phyloP scores from a whole-genome alignment of 352 stramenopile species.

The Globisporangium radiosum region DNA sequence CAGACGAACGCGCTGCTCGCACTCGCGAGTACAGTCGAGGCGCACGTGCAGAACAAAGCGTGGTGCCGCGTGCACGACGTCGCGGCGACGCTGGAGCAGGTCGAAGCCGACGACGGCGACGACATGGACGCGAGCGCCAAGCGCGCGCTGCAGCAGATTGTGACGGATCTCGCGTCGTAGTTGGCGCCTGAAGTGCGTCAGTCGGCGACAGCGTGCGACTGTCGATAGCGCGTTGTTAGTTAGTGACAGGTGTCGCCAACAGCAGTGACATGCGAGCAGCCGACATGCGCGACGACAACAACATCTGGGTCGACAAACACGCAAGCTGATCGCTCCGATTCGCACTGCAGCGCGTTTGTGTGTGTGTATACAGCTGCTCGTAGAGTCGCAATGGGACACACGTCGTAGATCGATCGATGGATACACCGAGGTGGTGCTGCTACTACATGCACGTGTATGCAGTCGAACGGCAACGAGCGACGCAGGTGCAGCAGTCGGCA shows the following conservation, averaged over 20 bases:
- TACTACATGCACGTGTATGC: no score
- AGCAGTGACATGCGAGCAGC: background rate
- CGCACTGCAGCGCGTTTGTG: no score
- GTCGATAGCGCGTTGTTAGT: no score
- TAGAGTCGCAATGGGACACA: no score
- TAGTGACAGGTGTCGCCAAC: background rate
- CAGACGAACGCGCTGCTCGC: constrained; percentile 68
- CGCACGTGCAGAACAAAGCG: constrained; percentile 39
- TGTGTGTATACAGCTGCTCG: no score
- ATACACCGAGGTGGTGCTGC: no score
- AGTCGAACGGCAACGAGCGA: no score
- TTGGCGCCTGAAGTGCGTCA: background rate
- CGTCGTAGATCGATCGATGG: no score
- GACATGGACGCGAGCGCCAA: constrained; percentile 47
- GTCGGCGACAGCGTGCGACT: background rate
- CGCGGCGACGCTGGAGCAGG: constrained; percentile 25
- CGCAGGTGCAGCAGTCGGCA: no score
- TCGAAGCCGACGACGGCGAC: constrained; percentile 42
- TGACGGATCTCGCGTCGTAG: constrained; percentile 30
- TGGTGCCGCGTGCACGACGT: constrained; percentile 40
- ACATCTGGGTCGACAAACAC: no score
- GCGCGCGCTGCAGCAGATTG: constrained; percentile 35
- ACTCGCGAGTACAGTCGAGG: constrained; percentile 46
- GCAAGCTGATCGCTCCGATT: no score
- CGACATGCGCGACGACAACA: no score